Percentiles rank a stretch among this genome's conserved stretches.
These are phyloP conservation scores for Trametes maxima DNA, from an alignment of 768 basidiomycete species.

Conservation along the genomic window DNA sequence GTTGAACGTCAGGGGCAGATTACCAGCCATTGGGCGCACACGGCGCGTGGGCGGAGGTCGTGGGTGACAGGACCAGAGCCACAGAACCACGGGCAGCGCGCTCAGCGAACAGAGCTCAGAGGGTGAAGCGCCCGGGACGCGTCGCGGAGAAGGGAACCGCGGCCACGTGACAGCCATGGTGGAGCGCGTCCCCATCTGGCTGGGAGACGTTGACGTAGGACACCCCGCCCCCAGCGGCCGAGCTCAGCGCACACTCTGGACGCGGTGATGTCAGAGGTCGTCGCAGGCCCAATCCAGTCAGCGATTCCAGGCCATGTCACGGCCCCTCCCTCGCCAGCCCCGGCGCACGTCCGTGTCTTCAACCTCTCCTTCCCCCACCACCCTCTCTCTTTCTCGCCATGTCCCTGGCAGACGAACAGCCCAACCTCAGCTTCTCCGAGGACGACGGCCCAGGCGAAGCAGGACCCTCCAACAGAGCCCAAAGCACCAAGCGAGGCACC, in stretches of 20 bases:
- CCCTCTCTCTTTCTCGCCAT: neutral
- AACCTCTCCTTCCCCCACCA: neutral
- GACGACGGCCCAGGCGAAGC: conserved; percentile 27
- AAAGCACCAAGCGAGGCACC: conserved; percentile 26
- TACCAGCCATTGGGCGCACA: conserved; percentile 17
- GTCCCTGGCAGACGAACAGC: conserved; percentile 5
- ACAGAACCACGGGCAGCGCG: too few species aligned
- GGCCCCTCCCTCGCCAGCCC: neutral
- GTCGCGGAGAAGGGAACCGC: conserved; percentile 2
- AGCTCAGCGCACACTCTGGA: neutral
- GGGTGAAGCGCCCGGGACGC: neutral
- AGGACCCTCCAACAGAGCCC: conserved; percentile 21
- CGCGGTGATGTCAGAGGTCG: conserved; percentile 11
- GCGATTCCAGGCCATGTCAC: neutral
- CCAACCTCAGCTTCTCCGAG: neutral
- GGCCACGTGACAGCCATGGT: conserved; percentile 12
- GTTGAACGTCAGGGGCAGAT: conserved; percentile 35
- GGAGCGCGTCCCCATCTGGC: neutral
- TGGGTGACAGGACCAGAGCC: too few species aligned
- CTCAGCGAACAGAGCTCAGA: too few species aligned
- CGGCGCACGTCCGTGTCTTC: neutral
- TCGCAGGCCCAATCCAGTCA: too few species aligned
- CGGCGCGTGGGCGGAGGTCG: neutral
- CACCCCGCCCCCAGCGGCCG: too few species aligned
- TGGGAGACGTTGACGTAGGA: neutral